Evolutionary conservation across 495 filamentous ascomycete genomes (phyloP).

Genomic region (Penicillium verhagenii): DNA sequence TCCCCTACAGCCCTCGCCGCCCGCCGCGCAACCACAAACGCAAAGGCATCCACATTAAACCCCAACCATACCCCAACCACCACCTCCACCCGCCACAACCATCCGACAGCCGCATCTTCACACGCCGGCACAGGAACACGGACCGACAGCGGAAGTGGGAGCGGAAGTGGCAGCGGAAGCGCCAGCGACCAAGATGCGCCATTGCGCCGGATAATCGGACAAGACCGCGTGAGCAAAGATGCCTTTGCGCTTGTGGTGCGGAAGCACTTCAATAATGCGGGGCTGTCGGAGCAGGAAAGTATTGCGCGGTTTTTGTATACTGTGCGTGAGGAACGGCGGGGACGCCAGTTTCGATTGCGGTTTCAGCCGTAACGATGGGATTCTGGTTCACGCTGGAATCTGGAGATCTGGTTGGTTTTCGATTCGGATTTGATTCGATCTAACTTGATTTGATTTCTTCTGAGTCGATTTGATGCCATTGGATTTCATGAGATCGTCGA

Average conservation of each 20-base stretch:
- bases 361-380: constrained; percentile 38
- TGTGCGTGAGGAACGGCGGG: constrained; percentile 53
- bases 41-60: constrained; percentile 7
- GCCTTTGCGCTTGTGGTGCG: constrained; percentile 78
- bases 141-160: not conserved
- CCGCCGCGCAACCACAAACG: constrained; percentile 29
- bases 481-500: not conserved
- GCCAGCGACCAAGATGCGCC: constrained; percentile 15
- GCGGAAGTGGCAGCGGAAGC: not conserved
- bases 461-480: not conserved
- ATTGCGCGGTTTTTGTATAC: constrained; percentile 87
- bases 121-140: not conserved
- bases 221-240: constrained; percentile 68
- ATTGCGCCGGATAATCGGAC: constrained; percentile 37
- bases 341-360: constrained; percentile 43
- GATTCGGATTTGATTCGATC: not conserved
- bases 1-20: constrained; percentile 47
- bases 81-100: constrained; percentile 2
- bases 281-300: constrained; percentile 82
- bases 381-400: constrained; percentile 4
- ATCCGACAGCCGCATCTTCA: not conserved
- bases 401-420: not conserved
- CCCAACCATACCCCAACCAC: constrained; percentile 13
- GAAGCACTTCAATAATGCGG: constrained; percentile 87
- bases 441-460: no score